Base-by-base conservation (phyloP, 768 basidiomycete genomes). In the Lepiota brunneoincarnata region DNA sequence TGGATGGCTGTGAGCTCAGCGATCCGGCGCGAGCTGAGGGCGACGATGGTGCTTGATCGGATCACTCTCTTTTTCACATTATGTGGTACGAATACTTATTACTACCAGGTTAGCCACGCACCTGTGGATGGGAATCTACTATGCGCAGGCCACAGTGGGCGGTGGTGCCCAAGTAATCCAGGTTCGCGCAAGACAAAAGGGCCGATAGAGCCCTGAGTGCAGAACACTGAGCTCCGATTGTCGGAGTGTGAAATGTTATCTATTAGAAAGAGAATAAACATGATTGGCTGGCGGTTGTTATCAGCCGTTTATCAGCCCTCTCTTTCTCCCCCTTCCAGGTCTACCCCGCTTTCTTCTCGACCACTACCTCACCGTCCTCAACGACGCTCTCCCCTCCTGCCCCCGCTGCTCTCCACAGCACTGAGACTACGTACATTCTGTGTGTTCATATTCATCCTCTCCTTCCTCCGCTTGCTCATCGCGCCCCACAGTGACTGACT, bases 191-290 rank as follows among this genome's bases (percentile, higher is more conserved):
- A 31, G 7, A 31, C 3, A 31, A 31, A 10, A 10, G 31, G 31
- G 7, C 7, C 3, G 39, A 31, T n/a, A 34, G 18, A 18, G 15
- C n/a, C 6, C 28, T 15, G 20, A 31, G 37, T 23, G 50, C 20
- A 41, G 11, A 24, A n/a, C 23, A 9, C 17, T 17, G 17, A 26
- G 17, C 51, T 45, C 43, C 51, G 50, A 10, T 6, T 20, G 52
- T 54, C 52, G 52, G 52, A 46, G 52, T 10, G n/a, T 20, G 24
- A 46, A 54, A 54, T 45, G 24, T 37, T 26, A 46, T 46, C 44
- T 54, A 46, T 54, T 54, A 21, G 43, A 54, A 59, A 57, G 46
- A 34, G 56, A 64, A 66, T 59, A 55, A 61, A 41, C n/a, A 34
- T 58, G 52, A 59, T 60, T 59, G 58, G 49, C 49, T 49, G 38